Conservation (phyloP, 225 moss, liverwort and hornwort species). For the Pseudoscleropodium purum region DNA sequence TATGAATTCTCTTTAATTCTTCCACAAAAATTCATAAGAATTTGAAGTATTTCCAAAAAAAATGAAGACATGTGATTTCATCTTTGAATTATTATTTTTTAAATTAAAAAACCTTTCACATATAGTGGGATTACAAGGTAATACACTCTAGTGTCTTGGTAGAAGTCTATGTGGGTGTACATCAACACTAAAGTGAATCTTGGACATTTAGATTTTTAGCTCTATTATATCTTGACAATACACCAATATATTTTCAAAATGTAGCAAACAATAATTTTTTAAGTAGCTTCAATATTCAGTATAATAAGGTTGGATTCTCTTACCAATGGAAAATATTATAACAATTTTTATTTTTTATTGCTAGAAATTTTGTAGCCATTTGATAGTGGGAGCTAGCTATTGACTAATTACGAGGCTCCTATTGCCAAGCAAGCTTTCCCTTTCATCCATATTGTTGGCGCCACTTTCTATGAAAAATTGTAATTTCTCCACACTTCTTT, state of each 20-base stretch:
- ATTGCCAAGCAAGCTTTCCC: accelerated
- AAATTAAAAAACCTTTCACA: not conserved
- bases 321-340: not conserved
- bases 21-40: not conserved
- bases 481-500: not conserved
- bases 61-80: not conserved
- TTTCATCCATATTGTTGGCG: not conserved
- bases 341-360: no score
- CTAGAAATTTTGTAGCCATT: not conserved
- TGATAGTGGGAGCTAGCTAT: not conserved
- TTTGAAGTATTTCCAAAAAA: not conserved
- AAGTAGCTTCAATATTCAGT: not conserved
- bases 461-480: not conserved
- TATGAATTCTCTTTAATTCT: not conserved
- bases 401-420: accelerated
- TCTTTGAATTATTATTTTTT: not conserved
- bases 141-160: accelerated
- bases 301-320: accelerated
- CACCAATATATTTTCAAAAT: not conserved
- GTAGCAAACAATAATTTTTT: not conserved
- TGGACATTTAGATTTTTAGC: not conserved
- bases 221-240: not conserved
- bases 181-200: not conserved
- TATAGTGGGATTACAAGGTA: not conserved
- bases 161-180: not conserved